These are phyloP conservation scores for Cyberlindnera misumaiensis DNA, from an alignment of 805 yeast genomes.

Conservation along the genomic window DNA sequence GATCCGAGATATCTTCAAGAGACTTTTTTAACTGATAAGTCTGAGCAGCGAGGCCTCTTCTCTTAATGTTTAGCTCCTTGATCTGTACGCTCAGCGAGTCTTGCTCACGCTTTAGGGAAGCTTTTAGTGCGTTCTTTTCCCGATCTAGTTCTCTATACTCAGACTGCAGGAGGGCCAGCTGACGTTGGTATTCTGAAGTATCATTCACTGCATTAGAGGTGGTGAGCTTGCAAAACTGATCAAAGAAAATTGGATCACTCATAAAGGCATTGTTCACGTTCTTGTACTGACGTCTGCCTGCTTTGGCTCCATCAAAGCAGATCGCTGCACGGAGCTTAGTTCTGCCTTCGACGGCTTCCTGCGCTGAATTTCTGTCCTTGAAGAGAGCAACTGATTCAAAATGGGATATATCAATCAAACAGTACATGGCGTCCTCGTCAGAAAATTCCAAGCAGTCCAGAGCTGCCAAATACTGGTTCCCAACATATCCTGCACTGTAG, in stretches of 20 bases:
- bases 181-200: constrained; percentile 7
- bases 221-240: constrained; percentile 13
- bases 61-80: not conserved
- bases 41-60: constrained; percentile 15
- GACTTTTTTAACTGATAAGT: constrained; percentile 30
- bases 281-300: constrained; percentile 8
- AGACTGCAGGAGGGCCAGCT: not conserved
- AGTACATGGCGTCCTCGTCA: constrained; percentile 47
- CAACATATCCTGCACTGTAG: constrained; percentile 40
- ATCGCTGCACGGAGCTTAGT: constrained; percentile 10
- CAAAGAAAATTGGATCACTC: constrained; percentile 48
- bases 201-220: constrained; percentile 15
- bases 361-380: constrained; percentile 45
- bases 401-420: constrained; percentile 55
- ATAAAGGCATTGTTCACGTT: constrained; percentile 37
- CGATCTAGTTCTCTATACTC: constrained; percentile 6
- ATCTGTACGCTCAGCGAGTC: constrained; percentile 4
- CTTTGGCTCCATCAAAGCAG: not conserved
- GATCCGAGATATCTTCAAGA: constrained; percentile 38
- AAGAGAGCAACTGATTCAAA: constrained; percentile 56
- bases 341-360: constrained; percentile 30
- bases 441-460: constrained; percentile 55
- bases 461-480: constrained; percentile 36
- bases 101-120: constrained; percentile 15
- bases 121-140: constrained; percentile 4